Conservation (phyloP, 352 stramenopile genomes). For the Phytophthora uliginosa region DNA sequence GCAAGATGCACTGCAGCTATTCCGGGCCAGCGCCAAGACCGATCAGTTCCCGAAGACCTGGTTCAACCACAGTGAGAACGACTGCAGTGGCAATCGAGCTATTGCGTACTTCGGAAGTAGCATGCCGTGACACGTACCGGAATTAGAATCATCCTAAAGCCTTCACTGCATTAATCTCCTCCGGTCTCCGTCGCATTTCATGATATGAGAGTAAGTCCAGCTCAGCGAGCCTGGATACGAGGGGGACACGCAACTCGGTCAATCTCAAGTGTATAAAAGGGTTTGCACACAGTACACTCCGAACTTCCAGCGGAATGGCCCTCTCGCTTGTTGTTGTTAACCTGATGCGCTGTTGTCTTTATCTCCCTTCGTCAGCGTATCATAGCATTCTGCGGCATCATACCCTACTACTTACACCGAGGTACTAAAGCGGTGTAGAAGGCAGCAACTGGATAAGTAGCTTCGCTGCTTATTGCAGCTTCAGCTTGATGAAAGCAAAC, state of each 20-base stretch:
- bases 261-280: conserved; percentile 9
- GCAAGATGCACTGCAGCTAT: conserved; percentile 21
- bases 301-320: background rate
- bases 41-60: conserved; percentile 24
- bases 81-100: background rate
- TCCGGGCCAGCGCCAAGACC: conserved; percentile 6
- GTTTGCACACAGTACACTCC: background rate
- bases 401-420: conserved; percentile 4
- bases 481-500: conserved; percentile 88
- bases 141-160: conserved; percentile 9
- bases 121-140: too few species aligned
- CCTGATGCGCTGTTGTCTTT: conserved; percentile 8
- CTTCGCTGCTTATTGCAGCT: conserved; percentile 65
- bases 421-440: background rate
- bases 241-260: background rate
- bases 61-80: conserved; percentile 25
- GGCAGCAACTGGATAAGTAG: background rate
- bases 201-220: too few species aligned
- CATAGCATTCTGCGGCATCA: background rate
- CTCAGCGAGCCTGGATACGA: too few species aligned
- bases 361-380: background rate
- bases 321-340: conserved; percentile 8
- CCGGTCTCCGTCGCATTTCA: background rate
- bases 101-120: too few species aligned
- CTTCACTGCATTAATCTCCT: conserved; percentile 19